phyloP scores from a whole-genome alignment of 2,329 filamentous ascomycete species.

The Madurella fahalii region DNA sequence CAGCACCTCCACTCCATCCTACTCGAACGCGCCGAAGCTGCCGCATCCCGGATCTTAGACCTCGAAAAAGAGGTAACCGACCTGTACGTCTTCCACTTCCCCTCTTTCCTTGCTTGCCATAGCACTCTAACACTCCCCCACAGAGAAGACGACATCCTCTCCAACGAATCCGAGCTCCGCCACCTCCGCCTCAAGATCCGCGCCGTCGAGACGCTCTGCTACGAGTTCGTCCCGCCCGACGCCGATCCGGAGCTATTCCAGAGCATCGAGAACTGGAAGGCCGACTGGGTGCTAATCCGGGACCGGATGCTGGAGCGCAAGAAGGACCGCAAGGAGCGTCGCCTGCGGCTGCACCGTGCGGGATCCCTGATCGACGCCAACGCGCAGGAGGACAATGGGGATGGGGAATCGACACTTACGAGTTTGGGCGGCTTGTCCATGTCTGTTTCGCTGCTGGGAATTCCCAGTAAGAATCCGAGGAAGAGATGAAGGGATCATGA shows the following conservation, averaged over 20 bases:
- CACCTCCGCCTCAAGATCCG: conserved; percentile 60
- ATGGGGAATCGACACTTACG: conserved; percentile 8
- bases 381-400: neutral
- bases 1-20: conserved; percentile 61
- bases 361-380: conserved; percentile 9
- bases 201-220: conserved; percentile 57
- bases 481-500: neutral
- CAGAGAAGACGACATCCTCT: conserved; percentile 53
- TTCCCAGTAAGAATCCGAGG: neutral
- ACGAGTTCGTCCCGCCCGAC: conserved; percentile 42
- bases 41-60: conserved; percentile 55
- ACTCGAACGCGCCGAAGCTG: conserved; percentile 52
- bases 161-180: conserved; percentile 57
- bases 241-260: conserved; percentile 53
- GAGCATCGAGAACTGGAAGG: conserved; percentile 59
- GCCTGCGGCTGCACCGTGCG: conserved; percentile 6
- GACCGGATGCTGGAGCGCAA: conserved; percentile 22
- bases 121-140: conserved; percentile 6
- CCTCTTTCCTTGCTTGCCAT: neutral
- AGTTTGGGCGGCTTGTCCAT: conserved; percentile 13
- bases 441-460: conserved; percentile 6
- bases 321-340: conserved; percentile 13
- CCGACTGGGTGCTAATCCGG: conserved; percentile 46
- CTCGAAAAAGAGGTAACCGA: conserved; percentile 56
- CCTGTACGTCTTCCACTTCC: conserved; percentile 41